These are phyloP conservation scores for Naegleria fowleri DNA, from an alignment of 208 protist genomes.

Conservation along the genomic window DNA sequence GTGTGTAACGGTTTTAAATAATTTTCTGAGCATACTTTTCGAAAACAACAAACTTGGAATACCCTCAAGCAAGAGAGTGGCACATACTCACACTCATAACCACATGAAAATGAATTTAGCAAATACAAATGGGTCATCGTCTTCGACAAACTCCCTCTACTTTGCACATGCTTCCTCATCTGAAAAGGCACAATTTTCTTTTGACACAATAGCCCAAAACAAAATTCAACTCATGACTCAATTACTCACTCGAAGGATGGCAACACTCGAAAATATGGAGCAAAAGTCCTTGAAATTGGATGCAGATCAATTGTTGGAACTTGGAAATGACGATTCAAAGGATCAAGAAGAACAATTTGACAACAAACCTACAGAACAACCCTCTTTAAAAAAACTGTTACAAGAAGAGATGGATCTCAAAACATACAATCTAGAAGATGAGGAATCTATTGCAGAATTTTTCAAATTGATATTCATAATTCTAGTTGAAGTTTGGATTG, in stretches of 20 bases:
- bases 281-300: neutral
- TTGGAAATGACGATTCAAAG: neutral
- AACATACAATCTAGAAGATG: neutral
- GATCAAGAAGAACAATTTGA: neutral
- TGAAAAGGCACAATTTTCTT: neutral
- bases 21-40: neutral
- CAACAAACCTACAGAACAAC: neutral
- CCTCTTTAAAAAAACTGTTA: neutral
- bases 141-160: neutral
- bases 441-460: neutral
- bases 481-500: constrained; percentile 2
- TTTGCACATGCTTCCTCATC: neutral
- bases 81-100: neutral
- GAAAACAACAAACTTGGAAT: constrained; percentile 9
- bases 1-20: neutral
- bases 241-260: neutral
- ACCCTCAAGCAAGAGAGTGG: neutral
- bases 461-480: neutral
- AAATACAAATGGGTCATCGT: neutral
- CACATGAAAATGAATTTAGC: neutral
- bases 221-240: neutral
- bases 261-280: neutral
- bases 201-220: neutral
- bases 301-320: neutral
- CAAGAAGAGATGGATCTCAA: neutral